A percentile compares a stretch with the other conserved stretches of the same genome.
These are phyloP conservation scores for Clitopilus passeckerianus DNA, from an alignment of 768 basidiomycete species.

Conservation along the genomic window DNA sequence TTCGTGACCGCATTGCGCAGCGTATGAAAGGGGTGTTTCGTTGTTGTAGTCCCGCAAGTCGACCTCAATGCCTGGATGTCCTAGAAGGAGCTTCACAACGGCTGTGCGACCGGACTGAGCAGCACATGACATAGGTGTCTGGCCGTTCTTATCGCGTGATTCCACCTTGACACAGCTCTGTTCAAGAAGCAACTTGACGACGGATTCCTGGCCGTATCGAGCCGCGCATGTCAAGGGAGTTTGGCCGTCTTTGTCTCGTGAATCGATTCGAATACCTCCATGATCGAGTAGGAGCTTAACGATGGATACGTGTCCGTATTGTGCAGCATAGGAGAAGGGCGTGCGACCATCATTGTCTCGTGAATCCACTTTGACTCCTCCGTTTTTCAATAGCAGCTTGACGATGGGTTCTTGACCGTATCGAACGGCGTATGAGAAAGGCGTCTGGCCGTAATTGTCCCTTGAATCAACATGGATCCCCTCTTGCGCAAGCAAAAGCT, in stretches of 20 bases:
- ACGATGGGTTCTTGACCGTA: too few relatives aligned
- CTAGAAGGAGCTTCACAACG: too few relatives aligned
- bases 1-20: neutral
- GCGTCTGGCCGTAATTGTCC: too few relatives aligned
- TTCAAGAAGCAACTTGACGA: neutral
- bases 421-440: too few relatives aligned
- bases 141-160: neutral
- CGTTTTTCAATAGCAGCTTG: too few relatives aligned
- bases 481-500: too few relatives aligned
- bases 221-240: neutral
- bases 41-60: too few relatives aligned
- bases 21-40: neutral
- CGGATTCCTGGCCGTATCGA: neutral
- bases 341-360: neutral
- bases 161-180: neutral
- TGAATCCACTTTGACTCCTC: too few relatives aligned
- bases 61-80: too few relatives aligned
- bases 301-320: neutral
- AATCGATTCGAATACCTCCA: neutral
- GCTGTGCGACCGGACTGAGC: too few relatives aligned
- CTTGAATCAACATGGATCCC: too few relatives aligned
- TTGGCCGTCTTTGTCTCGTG: neutral
- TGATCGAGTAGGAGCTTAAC: neutral
- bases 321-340: neutral
- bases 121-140: neutral